phyloP scores from a whole-genome alignment of 345 rosid species.

The Eucalyptus cloeziana region DNA sequence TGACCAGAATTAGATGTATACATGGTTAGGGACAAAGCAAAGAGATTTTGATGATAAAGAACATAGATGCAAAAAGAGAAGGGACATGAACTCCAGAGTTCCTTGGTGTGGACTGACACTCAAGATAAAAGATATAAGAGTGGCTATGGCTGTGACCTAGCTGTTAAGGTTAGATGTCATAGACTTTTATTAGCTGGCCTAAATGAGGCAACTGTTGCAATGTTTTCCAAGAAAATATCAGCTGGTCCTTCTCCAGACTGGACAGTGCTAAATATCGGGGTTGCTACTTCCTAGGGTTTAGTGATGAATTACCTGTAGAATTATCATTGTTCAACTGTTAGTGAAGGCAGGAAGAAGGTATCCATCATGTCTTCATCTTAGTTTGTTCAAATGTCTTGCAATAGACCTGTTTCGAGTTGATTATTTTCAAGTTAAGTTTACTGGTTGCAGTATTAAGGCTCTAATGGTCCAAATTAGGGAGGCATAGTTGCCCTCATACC shows the following conservation, averaged over 20 bases:
- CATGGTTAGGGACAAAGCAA: neutral
- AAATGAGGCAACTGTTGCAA: neutral
- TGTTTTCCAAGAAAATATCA: neutral
- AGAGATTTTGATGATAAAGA: neutral
- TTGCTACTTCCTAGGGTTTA: neutral
- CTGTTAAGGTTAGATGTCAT: neutral
- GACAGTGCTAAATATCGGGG: neutral
- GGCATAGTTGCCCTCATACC: neutral
- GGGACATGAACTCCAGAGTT: neutral
- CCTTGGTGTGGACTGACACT: neutral
- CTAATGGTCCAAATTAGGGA: neutral
- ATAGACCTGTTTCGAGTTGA: neutral
- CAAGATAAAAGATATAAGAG: neutral
- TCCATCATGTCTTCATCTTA: neutral
- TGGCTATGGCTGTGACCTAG: neutral
- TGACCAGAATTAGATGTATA: neutral
- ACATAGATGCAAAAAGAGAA: neutral
- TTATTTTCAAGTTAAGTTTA: neutral
- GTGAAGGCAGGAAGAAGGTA: neutral
- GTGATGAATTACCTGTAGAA: neutral
- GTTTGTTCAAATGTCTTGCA: neutral
- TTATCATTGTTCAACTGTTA: neutral
- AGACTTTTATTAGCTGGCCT: neutral
- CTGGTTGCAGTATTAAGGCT: neutral
- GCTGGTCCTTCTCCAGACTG: neutral